These are phyloP conservation scores for Silene conica DNA, from an alignment of 148 eudicot species.

Conservation along the genomic window DNA sequence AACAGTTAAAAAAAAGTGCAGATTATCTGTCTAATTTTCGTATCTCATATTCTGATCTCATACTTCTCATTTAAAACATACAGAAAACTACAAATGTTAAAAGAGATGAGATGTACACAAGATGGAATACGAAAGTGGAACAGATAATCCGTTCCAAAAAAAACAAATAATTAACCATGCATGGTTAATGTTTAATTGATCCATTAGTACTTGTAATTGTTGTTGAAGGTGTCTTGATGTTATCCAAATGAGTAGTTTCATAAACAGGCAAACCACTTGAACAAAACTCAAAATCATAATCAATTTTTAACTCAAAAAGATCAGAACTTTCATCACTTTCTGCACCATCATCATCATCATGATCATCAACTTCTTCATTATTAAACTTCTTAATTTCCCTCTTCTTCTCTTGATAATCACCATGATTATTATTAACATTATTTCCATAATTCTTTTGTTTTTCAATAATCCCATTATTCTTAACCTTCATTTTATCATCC, in stretches of 20 bases:
- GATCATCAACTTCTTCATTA: slow-evolving; percentile 26
- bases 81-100: too few relatives aligned
- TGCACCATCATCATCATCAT: slow-evolving; percentile 53
- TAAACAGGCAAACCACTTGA: slow-evolving; percentile 72
- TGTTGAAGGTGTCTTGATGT: slow-evolving; percentile 48
- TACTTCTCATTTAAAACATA: too few relatives aligned
- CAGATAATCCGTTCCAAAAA: neutral
- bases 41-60: too few relatives aligned
- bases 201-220: neutral
- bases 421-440: neutral
- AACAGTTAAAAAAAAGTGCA: too few relatives aligned
- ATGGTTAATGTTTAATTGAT: neutral
- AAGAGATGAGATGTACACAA: too few relatives aligned
- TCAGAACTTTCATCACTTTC: slow-evolving; percentile 82
- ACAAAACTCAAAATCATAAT: slow-evolving; percentile 38
- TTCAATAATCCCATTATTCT: slow-evolving; percentile 13
- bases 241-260: slow-evolving; percentile 64
- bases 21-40: too few relatives aligned
- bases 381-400: slow-evolving; percentile 13
- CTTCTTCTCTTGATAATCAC: slow-evolving; percentile 18
- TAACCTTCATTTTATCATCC: slow-evolving; percentile 23
- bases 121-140: too few relatives aligned
- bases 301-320: slow-evolving; percentile 59
- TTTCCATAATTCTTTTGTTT: slow-evolving; percentile 24
- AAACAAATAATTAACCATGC: neutral